These are phyloP conservation scores for Exophiala oligosperma DNA, from an alignment of 2,329 filamentous ascomycete species.

Conservation along the genomic window DNA sequence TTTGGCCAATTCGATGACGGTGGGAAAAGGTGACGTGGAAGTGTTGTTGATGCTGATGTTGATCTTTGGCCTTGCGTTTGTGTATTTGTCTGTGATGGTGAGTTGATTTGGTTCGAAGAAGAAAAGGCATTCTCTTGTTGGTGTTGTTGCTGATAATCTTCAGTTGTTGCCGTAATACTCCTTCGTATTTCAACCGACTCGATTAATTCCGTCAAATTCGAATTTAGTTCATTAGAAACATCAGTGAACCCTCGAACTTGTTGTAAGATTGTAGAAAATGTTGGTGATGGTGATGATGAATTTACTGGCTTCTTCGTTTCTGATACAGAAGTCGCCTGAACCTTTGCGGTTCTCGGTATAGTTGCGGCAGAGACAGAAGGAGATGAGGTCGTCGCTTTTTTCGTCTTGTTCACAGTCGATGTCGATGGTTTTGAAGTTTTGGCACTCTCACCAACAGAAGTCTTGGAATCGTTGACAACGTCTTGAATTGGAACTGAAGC, in stretches of 20 bases:
- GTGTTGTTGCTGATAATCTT: neutral
- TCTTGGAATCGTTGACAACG: no score
- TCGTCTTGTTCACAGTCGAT: neutral
- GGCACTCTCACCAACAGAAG: neutral
- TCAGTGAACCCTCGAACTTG: conserved; percentile 15
- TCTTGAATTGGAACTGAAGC: neutral
- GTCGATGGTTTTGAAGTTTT: neutral
- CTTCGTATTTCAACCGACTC: conserved; percentile 2
- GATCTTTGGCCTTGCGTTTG: neutral
- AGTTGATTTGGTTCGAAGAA: neutral
- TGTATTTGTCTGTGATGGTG: neutral
- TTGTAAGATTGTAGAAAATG: conserved; percentile 14
- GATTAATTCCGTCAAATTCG: neutral
- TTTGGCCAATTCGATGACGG: neutral
- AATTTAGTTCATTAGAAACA: conserved; percentile 7
- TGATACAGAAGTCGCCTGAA: no score
- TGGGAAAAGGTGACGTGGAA: neutral
- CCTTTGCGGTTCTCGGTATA: no score
- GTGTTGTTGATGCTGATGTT: conserved; percentile 1
- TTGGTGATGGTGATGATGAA: neutral
- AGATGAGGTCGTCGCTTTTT: neutral
- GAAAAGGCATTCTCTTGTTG: neutral
- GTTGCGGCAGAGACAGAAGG: neutral
- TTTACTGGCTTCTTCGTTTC: conserved; percentile 1
- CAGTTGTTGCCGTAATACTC: neutral